Percentiles rank a stretch among this genome's conserved stretches.
phyloP scores from a whole-genome alignment of 768 basidiomycete species.

The Amanita phalloides region DNA sequence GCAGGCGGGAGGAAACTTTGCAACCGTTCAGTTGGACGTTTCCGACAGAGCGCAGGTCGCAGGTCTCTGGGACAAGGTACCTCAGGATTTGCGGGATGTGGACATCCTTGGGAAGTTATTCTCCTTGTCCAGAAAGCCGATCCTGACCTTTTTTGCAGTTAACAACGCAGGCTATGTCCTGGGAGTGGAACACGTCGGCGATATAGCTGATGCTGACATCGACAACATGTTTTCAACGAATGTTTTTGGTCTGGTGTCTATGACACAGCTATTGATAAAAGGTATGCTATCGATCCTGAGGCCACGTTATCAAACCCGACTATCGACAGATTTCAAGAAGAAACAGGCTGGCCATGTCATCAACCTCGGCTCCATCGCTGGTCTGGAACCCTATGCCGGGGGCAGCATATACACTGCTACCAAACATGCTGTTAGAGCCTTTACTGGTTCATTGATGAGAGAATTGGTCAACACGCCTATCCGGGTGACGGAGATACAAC shows the following conservation, averaged over 20 bases:
- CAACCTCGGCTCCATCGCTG: constrained; percentile 92
- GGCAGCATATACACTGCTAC: constrained; percentile 93
- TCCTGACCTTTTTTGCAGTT: constrained; percentile 20
- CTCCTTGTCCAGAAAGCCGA: not conserved
- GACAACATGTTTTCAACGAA: constrained; percentile 77
- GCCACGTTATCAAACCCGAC: not conserved
- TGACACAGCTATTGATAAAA: constrained; percentile 68
- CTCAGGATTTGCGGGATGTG: constrained; percentile 55
- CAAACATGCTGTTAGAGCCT: constrained; percentile 78
- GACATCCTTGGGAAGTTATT: constrained; percentile 67
- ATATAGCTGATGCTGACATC: constrained; percentile 65
- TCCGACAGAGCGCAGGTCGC: constrained; percentile 67
- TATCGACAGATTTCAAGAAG: constrained; percentile 59
- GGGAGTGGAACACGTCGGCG: constrained; percentile 81
- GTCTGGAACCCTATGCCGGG: constrained; percentile 78
- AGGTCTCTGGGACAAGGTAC: constrained; percentile 60
- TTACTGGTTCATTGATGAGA: constrained; percentile 68
- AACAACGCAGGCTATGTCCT: constrained; percentile 82
- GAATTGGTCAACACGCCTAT: constrained; percentile 92
- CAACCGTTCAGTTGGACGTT: constrained; percentile 66
- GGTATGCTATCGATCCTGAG: constrained; percentile 19
- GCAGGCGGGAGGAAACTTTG: constrained; percentile 70
- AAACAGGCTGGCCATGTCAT: constrained; percentile 82
- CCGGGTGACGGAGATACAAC: constrained; percentile 90
- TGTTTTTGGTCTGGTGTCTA: constrained; percentile 75